These are phyloP conservation scores for Reticulascus tulasneorum DNA, from an alignment of 2,329 filamentous ascomycete species.

Conservation along the genomic window DNA sequence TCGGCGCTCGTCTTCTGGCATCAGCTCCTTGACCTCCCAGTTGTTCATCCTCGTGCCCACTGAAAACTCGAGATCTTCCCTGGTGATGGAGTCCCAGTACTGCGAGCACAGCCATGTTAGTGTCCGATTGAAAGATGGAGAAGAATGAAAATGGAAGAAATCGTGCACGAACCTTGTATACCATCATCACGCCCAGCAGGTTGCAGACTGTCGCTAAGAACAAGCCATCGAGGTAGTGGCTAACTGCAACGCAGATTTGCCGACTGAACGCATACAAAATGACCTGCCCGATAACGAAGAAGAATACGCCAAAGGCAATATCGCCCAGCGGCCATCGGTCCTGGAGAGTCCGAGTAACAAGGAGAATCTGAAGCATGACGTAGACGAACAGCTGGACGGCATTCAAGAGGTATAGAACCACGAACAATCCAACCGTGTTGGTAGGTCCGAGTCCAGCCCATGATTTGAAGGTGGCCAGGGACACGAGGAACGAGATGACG, in stretches of 20 bases:
- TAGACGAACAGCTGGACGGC: slow-evolving; percentile 84
- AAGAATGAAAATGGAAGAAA: background rate
- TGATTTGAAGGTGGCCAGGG: slow-evolving; percentile 86
- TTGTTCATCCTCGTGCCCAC: slow-evolving; percentile 94
- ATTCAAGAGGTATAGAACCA: slow-evolving; percentile 88
- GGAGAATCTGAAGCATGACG: slow-evolving; percentile 77
- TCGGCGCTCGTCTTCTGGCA: slow-evolving; percentile 76
- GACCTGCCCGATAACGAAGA: slow-evolving; percentile 89
- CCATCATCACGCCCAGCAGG: slow-evolving; percentile 95
- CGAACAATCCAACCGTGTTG: slow-evolving; percentile 84
- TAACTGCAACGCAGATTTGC: slow-evolving; percentile 75
- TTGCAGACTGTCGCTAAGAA: slow-evolving; percentile 96
- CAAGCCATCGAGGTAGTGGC: slow-evolving; percentile 90
- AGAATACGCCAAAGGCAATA: slow-evolving; percentile 84
- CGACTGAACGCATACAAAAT: slow-evolving; percentile 87
- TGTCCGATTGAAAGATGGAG: slow-evolving; percentile 5
- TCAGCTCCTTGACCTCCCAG: slow-evolving; percentile 94
- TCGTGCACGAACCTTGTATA: slow-evolving; percentile 86
- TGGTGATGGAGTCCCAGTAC: slow-evolving; percentile 99
- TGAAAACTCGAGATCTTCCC: slow-evolving; percentile 96
- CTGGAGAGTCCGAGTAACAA: slow-evolving; percentile 85
- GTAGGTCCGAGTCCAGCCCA: slow-evolving; percentile 83
- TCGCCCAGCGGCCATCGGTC: slow-evolving; percentile 95
- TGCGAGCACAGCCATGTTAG: slow-evolving; percentile 27
- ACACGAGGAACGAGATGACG: slow-evolving; percentile 78